Base-by-base conservation (phyloP, 306 rosid species). In the Ormosia emarginata region DNA sequence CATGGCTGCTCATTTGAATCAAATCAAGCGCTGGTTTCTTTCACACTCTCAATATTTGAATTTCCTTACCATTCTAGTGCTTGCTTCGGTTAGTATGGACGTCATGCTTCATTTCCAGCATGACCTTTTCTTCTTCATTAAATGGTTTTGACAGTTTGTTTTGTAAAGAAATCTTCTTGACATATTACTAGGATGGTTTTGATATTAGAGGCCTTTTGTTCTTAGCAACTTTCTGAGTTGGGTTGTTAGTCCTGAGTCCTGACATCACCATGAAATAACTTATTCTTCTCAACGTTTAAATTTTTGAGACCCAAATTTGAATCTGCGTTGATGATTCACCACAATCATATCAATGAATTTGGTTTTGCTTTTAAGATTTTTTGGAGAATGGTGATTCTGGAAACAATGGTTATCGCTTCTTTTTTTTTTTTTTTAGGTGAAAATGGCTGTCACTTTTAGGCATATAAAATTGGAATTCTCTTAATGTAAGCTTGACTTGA, bases 81-180 rank as follows among this genome's bases (percentile, higher is more conserved):
- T 96, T 80, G 99, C 99, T 66, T 96, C 99, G 97, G 99, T 96
- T 81, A 94, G 97, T 91, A 84, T 61, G n/a, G 46, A 74, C 74
- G 53, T 77, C 46, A 74, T 57, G 8, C 74, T 80, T 86, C 79
- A 61, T 79, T 81, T 67, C 58, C 67, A 4, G 24, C 39, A 12
- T 15, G 43, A 36, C 37, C 17, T 57, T 34, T 71, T 74, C 77
- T 17, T 30, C 43, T 46, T 24, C 34, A 64, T 58, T 50, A 50
- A 63, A n/a, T 50, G 17, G 52, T 79, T 72, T 56, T 7, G 30
- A 3, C 17, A 41, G 47, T 46, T 73, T 59, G 49, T 65, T 74
- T 17, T 49, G 6, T 79, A 17, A 15, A 33, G 18, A 55, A 24
- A 49, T 32, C n/a, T 79, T 56, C 8, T 75, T 32, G 33, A 75